Base-by-base conservation (phyloP, 1,139 yeast genomes). In the Tardiomyces digboiensis region DNA sequence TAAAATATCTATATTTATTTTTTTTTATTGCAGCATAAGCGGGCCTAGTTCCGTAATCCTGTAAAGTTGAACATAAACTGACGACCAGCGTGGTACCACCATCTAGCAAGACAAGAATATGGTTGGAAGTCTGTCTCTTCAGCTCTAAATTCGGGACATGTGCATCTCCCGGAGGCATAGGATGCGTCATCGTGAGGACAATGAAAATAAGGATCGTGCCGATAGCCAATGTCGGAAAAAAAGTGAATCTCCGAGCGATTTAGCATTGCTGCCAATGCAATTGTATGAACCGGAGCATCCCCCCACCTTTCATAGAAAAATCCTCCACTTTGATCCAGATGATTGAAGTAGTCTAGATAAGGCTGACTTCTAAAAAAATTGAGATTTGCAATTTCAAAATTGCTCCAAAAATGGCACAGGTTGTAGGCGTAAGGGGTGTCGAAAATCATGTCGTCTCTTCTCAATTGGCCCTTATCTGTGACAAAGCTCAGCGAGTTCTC, bases 201-300 rank as follows among this genome's bases (percentile, higher is more conserved):
- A 20, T 94, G 75, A 55, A 72, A 67, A 60, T 84, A 87, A 1
- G 98, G 98, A 1, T 75, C 68, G 65, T 91, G 97, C 41, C 62
- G 56, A 63, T 91, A 91, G 0, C 97, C 97, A 22, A 91, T 74
- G 57, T 88, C 96, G 51, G 88, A 94, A 61, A 91, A 89, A 62
- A 88, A 95, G 56, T 85, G 89, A 42, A 91, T 74, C 55, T 82
- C 78, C 39, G 76, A 62, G 49, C 71, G 76, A 56, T 84, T 86
- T 45, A 87, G 68, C 43, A 91, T 65, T 29, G 89, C 61, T 1
- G 80, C 65, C 4, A 81, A 76, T 0, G 80, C 97, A 29, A 89
- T 74, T 0, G 95, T 73, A 62, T 91, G 97, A 5, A 91, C 95
- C 0, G 98, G 97, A 0, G 97, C 97, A 66, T 91, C 98, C 3